Conservation (phyloP, 352 stramenopile species). For the Thraustochytrium striatum region DNA sequence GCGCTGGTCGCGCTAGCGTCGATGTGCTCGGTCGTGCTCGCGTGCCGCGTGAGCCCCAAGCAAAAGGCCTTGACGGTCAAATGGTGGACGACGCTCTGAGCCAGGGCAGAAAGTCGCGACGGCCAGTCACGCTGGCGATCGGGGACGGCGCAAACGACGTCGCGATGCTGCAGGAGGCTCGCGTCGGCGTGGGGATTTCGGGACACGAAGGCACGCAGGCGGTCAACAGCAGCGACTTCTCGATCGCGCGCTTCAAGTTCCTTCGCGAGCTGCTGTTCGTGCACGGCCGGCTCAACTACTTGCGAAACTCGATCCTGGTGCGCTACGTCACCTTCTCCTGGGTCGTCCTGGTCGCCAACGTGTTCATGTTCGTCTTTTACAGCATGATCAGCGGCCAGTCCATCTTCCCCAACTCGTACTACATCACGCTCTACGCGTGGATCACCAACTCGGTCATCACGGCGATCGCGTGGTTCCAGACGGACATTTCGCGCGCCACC, state of each 20-base stretch:
- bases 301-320: constrained; percentile 74
- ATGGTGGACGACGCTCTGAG: constrained; percentile 79
- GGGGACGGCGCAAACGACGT: constrained; percentile 56
- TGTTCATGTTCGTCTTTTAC: constrained; percentile 75
- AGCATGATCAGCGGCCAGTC: constrained; percentile 52
- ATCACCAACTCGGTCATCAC: constrained; percentile 70
- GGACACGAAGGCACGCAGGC: constrained; percentile 81
- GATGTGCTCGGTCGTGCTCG: constrained; percentile 55
- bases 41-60: constrained; percentile 78
- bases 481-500: constrained; percentile 42
- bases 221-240: constrained; percentile 83
- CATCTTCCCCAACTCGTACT: constrained; percentile 60
- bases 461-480: constrained; percentile 66
- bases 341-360: constrained; percentile 73
- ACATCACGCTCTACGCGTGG: constrained; percentile 66
- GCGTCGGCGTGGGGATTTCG: constrained; percentile 62
- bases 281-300: constrained; percentile 81
- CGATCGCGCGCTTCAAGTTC: constrained; percentile 83
- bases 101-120: constrained; percentile 69
- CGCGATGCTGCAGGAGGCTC: constrained; percentile 53
- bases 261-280: constrained; percentile 76
- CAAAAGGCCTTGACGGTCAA: constrained; percentile 86
- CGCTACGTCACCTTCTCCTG: constrained; percentile 88
- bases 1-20: neutral
- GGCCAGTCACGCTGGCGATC: constrained; percentile 52